Evolutionary conservation across 768 basidiomycete species (phyloP), one percentile per base, ranked within the genome.

Genomic region (Suillus weaverae): DNA sequence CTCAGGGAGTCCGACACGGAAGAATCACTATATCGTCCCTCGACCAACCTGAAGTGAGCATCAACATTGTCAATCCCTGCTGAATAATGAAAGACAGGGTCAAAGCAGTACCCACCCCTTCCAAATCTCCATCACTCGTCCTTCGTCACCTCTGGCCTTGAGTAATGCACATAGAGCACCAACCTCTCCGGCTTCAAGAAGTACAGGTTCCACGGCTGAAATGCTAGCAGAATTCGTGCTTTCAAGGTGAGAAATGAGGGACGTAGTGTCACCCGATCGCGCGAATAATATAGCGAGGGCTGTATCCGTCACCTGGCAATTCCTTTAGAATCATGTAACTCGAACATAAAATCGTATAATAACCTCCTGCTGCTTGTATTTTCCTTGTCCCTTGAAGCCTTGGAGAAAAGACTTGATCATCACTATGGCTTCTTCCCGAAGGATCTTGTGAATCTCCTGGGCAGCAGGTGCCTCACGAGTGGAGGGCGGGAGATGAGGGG

Each of bases 381-480:
- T 82, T 75, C 72, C 91, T 91, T 7, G 92, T 79, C 73, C 94
- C 92, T 1, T 78, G 70, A 1, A 91, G 66, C 86, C 88, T 64
- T 82, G 84, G 67, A 95, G 76, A 66, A 92, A 89, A 14, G 75
- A 76, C 66, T 86, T 83, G 44, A 97, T 78, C 92, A 95, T 96
- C 46, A 91, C 87, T 51, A 80, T 78, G 6, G 95, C 92, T 18
- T 89, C 85, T 61, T 79, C 79, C 35, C 81, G 78, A 54, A 97
- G 78, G 48, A 89, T 84, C 63, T 82, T 84, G 56, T 85, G 80
- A 63, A 95, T 81, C 70, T 90, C 90, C 22, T 84, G 83, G 3
- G 93, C 87, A 4, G 90, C 84, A 16, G 89, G 87, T 7, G 93
- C 89, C 26, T 83, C 79, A 33, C 83, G 84, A 41, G 57, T 59